Evolutionary conservation across 2,329 filamentous ascomycete species (phyloP), one percentile per base, ranked within the genome.

Genomic region (Pyrenophora graminea): DNA sequence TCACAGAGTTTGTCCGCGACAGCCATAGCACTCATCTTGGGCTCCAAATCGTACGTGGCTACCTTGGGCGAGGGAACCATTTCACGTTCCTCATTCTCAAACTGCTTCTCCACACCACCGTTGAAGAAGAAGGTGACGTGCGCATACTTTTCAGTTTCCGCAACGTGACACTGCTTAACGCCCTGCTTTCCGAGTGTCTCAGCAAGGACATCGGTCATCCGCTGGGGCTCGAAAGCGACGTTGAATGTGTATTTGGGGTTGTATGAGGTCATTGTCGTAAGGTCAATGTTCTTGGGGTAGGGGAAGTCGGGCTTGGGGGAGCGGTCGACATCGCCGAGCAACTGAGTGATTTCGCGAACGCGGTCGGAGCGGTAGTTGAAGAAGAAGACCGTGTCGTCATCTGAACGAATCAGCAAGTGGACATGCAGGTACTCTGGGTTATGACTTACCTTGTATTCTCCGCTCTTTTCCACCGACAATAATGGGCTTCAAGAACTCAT

Each of bases 101-200:
- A 99, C 58, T 90, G 89, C 81, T 97, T 96, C 80, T 99, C 94
- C 45, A 96, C 90, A 71, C 94, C 94, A 51, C 94, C 94, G 79
- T 99, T 99, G 87, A 97, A 97, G 85, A 97, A 97, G 84, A 97
- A 97, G 50, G 94, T 97, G 59, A 99, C 94, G 79, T 99, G 94
- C 31, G 94, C 94, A 76, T 99, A 99, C 82, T 99, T 99, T 77
- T 99, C 94, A 2, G 94, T 99, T 83, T 99, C 94, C 50, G 94
- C 94, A 63, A 97, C 85, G 80, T 99, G 94, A 63, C 93, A 94
- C 79, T 99, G 94, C 80, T 92, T 87, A 56, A 96, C 82, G 38
- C 84, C 85, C 77, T 97, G 88, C 80, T 93, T 94, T 66, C 88
- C 86, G 18, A 99, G 83, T 86, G 92, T 97, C 80, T 99, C 94